Base-by-base conservation (phyloP, 495 filamentous ascomycete species). In the Neurospora tetraspora region DNA sequence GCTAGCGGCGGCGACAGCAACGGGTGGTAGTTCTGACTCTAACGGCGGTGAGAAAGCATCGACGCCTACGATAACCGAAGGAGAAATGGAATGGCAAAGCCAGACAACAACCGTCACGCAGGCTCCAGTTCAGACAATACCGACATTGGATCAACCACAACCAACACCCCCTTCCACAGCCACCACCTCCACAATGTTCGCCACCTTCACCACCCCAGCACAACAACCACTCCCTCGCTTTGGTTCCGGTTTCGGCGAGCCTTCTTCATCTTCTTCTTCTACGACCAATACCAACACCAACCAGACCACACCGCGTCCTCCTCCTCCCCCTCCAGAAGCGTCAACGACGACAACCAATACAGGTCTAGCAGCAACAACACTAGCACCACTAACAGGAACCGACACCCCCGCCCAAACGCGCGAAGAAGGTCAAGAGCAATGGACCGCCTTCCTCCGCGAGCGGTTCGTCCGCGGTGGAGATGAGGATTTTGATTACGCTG, bases 401-500 rank as follows among this genome's bases (percentile, higher is more conserved):
- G 72, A 85, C 88, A 59, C 85, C 88, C 61, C 85, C 88, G 12
- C 88, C 90, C 1, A 73, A 81, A 88, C 80, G 27, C 89, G 88
- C 75, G 89, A 89, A 72, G 90, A 94, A 70, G 93, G 91, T 5
- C 80, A 82, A 74, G 84, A 84, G 77, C 82, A 85, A 68, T 96
- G 93, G 93, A 78, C 80, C 61, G 86, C 86, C 77, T 91, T 90
- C 77, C 89, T 95, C 83, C 83, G 86, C 27, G 77, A 90, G 71
- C 83, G 92, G 38, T 96, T 96, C 74, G 75, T 95, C 39, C 81
- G 85, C 36, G 93, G 93, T 2, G 85, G 86, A 40, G 93, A 95
- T 77, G 80, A 82, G 7, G 93, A 96, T 68, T 94, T 96, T 73
- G 91, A 93, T 53, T 95, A 95, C 76, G 81, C 74, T 18, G 23